Percentiles rank a stretch among this genome's conserved stretches.
These are phyloP conservation scores for Paraphaeosphaeria sporulosa DNA, from an alignment of 2,329 filamentous ascomycete genomes.

Conservation along the genomic window DNA sequence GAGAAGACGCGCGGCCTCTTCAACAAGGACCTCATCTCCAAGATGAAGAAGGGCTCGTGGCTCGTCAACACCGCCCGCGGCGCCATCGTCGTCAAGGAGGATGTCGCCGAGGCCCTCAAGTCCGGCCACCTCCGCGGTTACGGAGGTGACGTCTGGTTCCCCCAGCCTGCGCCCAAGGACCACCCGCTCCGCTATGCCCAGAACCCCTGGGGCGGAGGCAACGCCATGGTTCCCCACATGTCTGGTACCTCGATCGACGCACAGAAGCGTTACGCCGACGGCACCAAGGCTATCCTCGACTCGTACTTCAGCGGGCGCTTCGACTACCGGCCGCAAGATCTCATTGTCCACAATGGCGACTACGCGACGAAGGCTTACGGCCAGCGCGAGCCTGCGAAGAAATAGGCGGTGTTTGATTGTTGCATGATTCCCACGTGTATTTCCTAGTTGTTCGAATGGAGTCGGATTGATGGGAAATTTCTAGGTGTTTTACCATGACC, in stretches of 20 bases:
- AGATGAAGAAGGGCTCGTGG: conserved; percentile 99
- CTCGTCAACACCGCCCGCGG: conserved; percentile 98
- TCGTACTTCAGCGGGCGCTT: conserved; percentile 87
- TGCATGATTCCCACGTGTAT: conserved; percentile 10
- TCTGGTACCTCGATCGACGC: conserved; percentile 98
- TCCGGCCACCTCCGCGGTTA: conserved; percentile 89
- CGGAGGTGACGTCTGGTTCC: conserved; percentile 93
- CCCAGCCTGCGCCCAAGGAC: conserved; percentile 92
- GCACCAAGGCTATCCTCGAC: conserved; percentile 87
- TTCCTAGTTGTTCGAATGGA: conserved; percentile 10
- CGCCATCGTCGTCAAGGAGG: conserved; percentile 99
- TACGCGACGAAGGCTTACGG: conserved; percentile 97
- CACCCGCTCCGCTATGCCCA: conserved; percentile 91
- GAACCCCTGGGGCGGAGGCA: conserved; percentile 95
- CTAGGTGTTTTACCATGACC: neutral
- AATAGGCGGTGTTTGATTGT: conserved; percentile 27
- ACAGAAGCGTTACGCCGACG: conserved; percentile 83
- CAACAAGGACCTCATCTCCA: conserved; percentile 97
- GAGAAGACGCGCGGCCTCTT: conserved; percentile 96
- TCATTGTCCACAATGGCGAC: conserved; percentile 88
- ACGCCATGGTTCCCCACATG: conserved; percentile 99
- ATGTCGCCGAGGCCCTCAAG: conserved; percentile 93
- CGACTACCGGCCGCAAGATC: conserved; percentile 88
- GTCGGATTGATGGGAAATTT: neutral
- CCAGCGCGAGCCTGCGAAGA: conserved; percentile 64